phyloP scores from a whole-genome alignment of 1,139 yeast genomes.

The Petasospora fabianii region DNA sequence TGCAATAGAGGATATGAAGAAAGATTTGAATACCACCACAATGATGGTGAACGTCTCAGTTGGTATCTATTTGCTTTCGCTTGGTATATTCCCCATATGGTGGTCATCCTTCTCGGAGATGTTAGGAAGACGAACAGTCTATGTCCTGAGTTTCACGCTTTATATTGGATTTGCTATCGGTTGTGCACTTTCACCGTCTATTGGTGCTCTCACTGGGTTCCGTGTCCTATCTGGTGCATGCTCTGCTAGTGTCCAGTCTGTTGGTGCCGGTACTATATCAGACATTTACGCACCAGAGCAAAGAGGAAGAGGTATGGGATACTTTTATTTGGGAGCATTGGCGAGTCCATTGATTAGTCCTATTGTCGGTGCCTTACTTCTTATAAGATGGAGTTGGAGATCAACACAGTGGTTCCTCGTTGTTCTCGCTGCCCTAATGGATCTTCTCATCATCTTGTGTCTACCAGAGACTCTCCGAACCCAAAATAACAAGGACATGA shows the following conservation, averaged over 20 bases:
- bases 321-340: slow-evolving; percentile 76
- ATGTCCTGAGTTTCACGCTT: slow-evolving; percentile 60
- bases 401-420: slow-evolving; percentile 86
- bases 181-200: slow-evolving; percentile 60
- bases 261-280: slow-evolving; percentile 85
- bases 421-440: slow-evolving; percentile 56
- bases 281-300: slow-evolving; percentile 66
- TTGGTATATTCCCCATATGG: slow-evolving; percentile 85
- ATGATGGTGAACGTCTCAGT: slow-evolving; percentile 71
- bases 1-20: slow-evolving; percentile 60
- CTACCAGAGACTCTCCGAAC: slow-evolving; percentile 75
- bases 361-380: slow-evolving; percentile 73
- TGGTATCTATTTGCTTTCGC: slow-evolving; percentile 68
- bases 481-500: slow-evolving; percentile 48
- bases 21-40: slow-evolving; percentile 51
- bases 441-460: slow-evolving; percentile 46
- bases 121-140: slow-evolving; percentile 72
- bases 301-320: slow-evolving; percentile 79
- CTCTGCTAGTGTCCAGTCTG: slow-evolving; percentile 83
- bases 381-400: slow-evolving; percentile 78
- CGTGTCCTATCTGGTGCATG: slow-evolving; percentile 76
- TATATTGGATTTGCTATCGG: slow-evolving; percentile 70
- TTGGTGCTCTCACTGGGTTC: slow-evolving; percentile 61
- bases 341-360: slow-evolving; percentile 83
- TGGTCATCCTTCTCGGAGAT: slow-evolving; percentile 81